Percentiles rank a stretch among this genome's conserved stretches.
These are phyloP conservation scores for Aspergillus cristatus DNA, from an alignment of 495 filamentous ascomycete species.

Conservation along the genomic window DNA sequence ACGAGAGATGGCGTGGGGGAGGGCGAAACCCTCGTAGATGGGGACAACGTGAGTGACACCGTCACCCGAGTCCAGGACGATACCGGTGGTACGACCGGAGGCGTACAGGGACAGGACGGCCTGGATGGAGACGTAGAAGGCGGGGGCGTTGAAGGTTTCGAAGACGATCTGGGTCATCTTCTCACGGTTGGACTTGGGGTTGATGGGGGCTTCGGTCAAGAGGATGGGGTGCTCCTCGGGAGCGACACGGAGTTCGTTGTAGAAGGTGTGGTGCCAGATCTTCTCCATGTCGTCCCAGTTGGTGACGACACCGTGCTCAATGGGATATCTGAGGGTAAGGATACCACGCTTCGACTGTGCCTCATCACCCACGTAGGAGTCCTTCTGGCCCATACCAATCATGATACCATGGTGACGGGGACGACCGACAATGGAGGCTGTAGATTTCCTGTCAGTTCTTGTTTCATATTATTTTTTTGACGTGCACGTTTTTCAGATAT, in stretches of 20 bases:
- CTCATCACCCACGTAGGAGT: constrained; percentile 99
- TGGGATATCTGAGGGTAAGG: constrained; percentile 96
- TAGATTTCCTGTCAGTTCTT: constrained; percentile 12
- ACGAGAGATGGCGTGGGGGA: constrained; percentile 98
- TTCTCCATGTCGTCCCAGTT: constrained; percentile 99
- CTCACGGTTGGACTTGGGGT: constrained; percentile 99
- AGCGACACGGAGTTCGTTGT: constrained; percentile 99
- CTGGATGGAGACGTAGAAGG: constrained; percentile 99
- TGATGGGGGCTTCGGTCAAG: constrained; percentile 98
- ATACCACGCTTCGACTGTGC: constrained; percentile 99
- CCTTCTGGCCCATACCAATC: constrained; percentile 99
- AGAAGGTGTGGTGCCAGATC: constrained; percentile 99
- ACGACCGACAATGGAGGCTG: constrained; percentile 98
- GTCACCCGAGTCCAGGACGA: constrained; percentile 98
- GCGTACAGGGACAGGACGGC: constrained; percentile 98
- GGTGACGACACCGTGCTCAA: constrained; percentile 99
- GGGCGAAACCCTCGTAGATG: constrained; percentile 99
- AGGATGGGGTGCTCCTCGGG: constrained; percentile 99
- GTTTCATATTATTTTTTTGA: neutral
- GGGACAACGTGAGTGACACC: constrained; percentile 99
- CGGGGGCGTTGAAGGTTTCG: constrained; percentile 99
- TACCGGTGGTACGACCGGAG: constrained; percentile 99
- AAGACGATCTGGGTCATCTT: constrained; percentile 99
- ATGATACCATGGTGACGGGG: constrained; percentile 99
- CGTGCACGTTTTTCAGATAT: constrained; percentile 1